A percentile compares a stretch with the other conserved stretches of the same genome.
Conservation (phyloP, 148 eudicot genomes). For the Nepenthes gracilis region DNA sequence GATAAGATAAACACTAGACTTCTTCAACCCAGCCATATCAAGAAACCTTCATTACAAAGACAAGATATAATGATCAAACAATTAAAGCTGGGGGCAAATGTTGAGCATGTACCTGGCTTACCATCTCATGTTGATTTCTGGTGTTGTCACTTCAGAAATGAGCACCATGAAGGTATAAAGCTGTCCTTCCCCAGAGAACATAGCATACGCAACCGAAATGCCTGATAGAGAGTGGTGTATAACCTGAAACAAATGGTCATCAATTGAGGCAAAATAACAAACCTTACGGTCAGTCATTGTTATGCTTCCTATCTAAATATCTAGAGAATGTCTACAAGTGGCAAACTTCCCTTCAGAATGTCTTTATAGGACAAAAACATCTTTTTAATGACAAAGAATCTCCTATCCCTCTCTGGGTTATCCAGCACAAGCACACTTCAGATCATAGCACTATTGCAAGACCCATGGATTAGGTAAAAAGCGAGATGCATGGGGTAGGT, state of each 20-base stretch:
- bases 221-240: conserved; percentile 91
- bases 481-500: too few species aligned
- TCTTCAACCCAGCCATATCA: conserved; percentile 87
- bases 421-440: too few species aligned
- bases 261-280: not conserved
- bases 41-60: conserved; percentile 54
- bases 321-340: too few species aligned
- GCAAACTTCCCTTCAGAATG: too few species aligned
- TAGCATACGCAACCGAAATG: conserved; percentile 84
- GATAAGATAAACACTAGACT: conserved; percentile 72
- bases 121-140: conserved; percentile 96
- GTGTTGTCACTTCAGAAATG: conserved; percentile 95
- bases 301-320: too few species aligned
- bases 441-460: too few species aligned
- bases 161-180: conserved; percentile 97
- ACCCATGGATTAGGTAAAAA: too few species aligned
- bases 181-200: conserved; percentile 96
- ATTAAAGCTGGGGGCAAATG: not conserved
- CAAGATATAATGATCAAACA: not conserved
- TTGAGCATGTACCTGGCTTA: conserved; percentile 12
- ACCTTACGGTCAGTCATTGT: too few species aligned
- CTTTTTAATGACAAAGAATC: too few species aligned
- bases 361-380: too few species aligned
- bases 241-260: conserved; percentile 31
- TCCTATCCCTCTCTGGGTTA: too few species aligned